Base-by-base conservation (phyloP, 805 yeast genomes). In the Starmerella khaoyaiensis region DNA sequence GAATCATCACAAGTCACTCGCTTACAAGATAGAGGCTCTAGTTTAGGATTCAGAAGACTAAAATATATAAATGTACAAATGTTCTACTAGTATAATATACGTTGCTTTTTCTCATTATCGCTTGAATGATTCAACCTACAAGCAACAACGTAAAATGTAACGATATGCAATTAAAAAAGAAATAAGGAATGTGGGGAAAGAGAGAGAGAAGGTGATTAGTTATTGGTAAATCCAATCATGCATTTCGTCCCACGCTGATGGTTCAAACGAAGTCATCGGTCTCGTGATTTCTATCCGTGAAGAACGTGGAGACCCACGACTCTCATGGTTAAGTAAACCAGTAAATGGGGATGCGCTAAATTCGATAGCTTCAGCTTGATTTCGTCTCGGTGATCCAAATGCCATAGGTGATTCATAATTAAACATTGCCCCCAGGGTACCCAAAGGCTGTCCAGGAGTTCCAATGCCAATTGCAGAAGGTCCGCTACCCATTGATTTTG, bases 221-320 rank as follows among this genome's bases (percentile, higher is more conserved):
- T 15, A 35, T 20, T 35, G 36, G 25, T 30, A 45, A 30, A 44
- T 48, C 50, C 50, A 46, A 34, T 46, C 50, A 21, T 49, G 48
- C 36, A 46, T 39, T 8, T 46, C 50, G 28, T 46, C 50, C 50
- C 50, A 46, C 2, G 42, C 48, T 6, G 49, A 38, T 1, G 50
- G 50, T 35, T 46, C 50, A 20, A 46, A 46, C 11, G 50, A 48
- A 4, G 50, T 42, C 48, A 46, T 44, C 5, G 50, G 31, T 3
- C 50, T 33, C 31, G 39, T 46, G 23, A 46, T 46, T 16, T 46
- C 50, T 27, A 38, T 32, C n/a, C 32, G 39, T n/a, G 40, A 19
- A 3, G 41, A 32, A 9, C 46, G 28, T 3, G 48, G 48, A 23
- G 48, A 45, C 12, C 37, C 40, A n/a, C 47, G 42, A 8, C 42